phyloP scores from a whole-genome alignment of 1,139 yeast species.

The Scheffersomyces segobiensis region DNA sequence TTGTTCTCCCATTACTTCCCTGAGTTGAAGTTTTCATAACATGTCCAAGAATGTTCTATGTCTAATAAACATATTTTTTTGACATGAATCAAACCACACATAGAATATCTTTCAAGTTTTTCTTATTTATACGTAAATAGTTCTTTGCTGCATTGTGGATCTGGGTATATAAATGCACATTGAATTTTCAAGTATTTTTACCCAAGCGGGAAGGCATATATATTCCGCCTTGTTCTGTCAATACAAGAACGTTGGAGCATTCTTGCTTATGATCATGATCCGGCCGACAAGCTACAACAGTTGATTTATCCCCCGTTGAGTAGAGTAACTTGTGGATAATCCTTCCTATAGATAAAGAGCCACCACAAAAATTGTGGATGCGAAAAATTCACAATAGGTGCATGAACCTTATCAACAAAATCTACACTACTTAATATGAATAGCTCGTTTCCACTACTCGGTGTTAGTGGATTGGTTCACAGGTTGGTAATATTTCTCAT shows the following conservation, averaged over 20 bases:
- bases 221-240: background rate
- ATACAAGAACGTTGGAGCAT: background rate
- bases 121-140: too few relatives aligned
- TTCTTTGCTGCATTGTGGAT: too few relatives aligned
- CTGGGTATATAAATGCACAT: background rate
- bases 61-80: too few relatives aligned
- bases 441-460: background rate
- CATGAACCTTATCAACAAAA: background rate
- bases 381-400: background rate
- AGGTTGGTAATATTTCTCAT: background rate
- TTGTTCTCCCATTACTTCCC: too few relatives aligned
- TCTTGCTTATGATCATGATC: background rate
- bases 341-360: background rate
- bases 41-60: too few relatives aligned
- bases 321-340: background rate
- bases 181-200: background rate
- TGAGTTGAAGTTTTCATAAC: too few relatives aligned
- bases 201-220: background rate
- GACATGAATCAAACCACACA: too few relatives aligned
- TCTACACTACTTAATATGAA: background rate
- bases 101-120: too few relatives aligned
- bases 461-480: background rate
- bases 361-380: constrained; percentile 1
- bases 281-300: background rate
- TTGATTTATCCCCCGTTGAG: background rate